Base-by-base conservation (phyloP, 495 filamentous ascomycete species). In the Aspergillus kassunensis region DNA sequence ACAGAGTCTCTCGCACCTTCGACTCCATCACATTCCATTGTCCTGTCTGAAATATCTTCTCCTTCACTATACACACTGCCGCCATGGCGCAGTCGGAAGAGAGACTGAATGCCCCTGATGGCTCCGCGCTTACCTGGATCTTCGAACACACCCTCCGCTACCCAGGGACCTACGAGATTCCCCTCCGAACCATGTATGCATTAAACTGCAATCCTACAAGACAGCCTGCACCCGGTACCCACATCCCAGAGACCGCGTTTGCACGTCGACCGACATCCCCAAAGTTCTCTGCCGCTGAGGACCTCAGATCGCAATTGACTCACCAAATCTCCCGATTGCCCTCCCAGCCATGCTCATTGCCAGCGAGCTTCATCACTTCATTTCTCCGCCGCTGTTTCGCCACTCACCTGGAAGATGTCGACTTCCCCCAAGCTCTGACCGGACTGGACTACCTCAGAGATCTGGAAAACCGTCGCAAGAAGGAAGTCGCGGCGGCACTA, bases 401-500 rank as follows among this genome's bases (percentile, higher is more conserved):
- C 16, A 47, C 66, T 4, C 72, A 80, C 21, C 57, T 89, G 4
- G 68, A 75, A 39, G 56, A 72, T 18, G 83, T 89, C 53, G 85
- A 88, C 65, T 89, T 90, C 56, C 79, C 83, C 15, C 85, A 89
- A 63, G 82, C 85, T 15, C 67, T 90, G 49, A 83, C 83, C 7
- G 84, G 80, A 16, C 65, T 90, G 51, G 86, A 90, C 63, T 90
- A 89, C 61, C 71, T 88, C 37, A 82, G 78, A 51, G 83, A 87
- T 50, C 67, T 90, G 19, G 84, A 90, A 52, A 73, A 56, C n/a
- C 72, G 86, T 49, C 76, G 84, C 46, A 77, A 80, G 58, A 80
- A 81, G 41, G 86, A 89, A 55, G 60, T 82, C 8, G 63, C 65
- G 3, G 63, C 68, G 6, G 76, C 74, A 13, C 47, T 80, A 39